A percentile compares a stretch with the other conserved stretches of the same genome.
These are phyloP conservation scores for Blastobotrys arbuscula DNA, from an alignment of 1,139 yeast genomes.

Conservation along the genomic window DNA sequence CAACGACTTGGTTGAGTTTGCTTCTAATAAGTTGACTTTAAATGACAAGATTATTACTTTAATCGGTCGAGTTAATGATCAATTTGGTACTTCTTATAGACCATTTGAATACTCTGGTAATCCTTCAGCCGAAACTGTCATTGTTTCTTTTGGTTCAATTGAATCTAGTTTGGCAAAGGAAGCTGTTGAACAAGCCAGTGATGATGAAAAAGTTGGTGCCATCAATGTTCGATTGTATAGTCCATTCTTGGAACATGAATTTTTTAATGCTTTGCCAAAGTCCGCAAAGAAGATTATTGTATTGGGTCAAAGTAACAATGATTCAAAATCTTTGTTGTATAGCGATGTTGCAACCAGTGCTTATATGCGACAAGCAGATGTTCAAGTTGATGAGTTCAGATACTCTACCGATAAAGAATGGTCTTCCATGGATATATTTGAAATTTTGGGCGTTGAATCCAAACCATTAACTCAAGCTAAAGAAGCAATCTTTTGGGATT, in stretches of 20 bases:
- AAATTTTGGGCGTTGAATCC: slow-evolving; percentile 19
- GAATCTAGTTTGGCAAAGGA: slow-evolving; percentile 53
- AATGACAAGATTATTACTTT: slow-evolving; percentile 10
- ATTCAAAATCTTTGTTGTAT: slow-evolving; percentile 42
- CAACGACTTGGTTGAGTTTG: slow-evolving; percentile 20
- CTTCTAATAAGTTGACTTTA: slow-evolving; percentile 13
- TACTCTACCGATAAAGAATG: slow-evolving; percentile 28
- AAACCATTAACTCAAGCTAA: not conserved
- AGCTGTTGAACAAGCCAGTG: slow-evolving; percentile 37
- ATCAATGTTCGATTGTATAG: slow-evolving; percentile 71
- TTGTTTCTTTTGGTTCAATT: slow-evolving; percentile 71
- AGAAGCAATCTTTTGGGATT: slow-evolving; percentile 46
- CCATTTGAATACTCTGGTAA: slow-evolving; percentile 71
- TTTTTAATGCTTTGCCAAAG: slow-evolving; percentile 53
- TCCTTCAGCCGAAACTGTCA: slow-evolving; percentile 56
- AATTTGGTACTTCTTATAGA: slow-evolving; percentile 52
- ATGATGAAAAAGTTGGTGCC: slow-evolving; percentile 52
- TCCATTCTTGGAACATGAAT: slow-evolving; percentile 51
- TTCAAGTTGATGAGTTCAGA: slow-evolving; percentile 29
- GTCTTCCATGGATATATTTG: slow-evolving; percentile 23
- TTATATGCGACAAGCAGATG: slow-evolving; percentile 34
- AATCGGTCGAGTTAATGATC: slow-evolving; percentile 18
- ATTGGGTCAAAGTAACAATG: slow-evolving; percentile 45
- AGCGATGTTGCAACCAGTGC: slow-evolving; percentile 72
- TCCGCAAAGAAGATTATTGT: slow-evolving; percentile 58